A percentile compares a stretch with the other conserved stretches of the same genome.
These are phyloP conservation scores for Brassica balearica DNA, from an alignment of 441 rosid genomes.

Conservation along the genomic window DNA sequence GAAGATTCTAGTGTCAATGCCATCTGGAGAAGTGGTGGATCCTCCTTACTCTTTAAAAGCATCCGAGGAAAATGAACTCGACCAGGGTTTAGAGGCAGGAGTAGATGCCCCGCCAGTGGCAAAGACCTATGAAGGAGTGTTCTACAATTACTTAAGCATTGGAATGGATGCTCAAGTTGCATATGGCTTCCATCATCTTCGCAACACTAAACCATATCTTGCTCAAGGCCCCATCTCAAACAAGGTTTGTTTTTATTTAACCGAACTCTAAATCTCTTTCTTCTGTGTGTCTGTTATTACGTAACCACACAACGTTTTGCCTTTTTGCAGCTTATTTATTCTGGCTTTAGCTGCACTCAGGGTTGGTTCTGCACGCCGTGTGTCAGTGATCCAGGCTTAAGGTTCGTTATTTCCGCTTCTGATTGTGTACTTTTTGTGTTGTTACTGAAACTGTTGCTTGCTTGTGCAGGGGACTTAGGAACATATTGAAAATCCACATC, in stretches of 20 bases:
- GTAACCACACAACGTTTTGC: background rate
- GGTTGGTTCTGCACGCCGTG: constrained; percentile 99
- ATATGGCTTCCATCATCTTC: constrained; percentile 85
- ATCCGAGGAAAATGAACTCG: constrained; percentile 61
- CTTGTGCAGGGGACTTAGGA: constrained; percentile 75
- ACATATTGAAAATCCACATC: constrained; percentile 75
- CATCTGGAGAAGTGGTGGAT: constrained; percentile 62
- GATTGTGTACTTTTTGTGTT: background rate
- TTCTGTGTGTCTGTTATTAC: too few relatives aligned
- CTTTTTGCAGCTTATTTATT: constrained; percentile 80
- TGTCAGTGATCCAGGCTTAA: constrained; percentile 80
- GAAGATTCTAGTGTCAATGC: constrained; percentile 69
- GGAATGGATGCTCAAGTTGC: constrained; percentile 99
- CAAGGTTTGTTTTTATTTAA: constrained; percentile 39
- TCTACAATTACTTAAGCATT: constrained; percentile 89
- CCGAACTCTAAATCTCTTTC: too few relatives aligned
- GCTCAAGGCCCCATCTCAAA: constrained; percentile 77
- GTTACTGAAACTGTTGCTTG: background rate
- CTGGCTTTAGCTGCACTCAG: constrained; percentile 87
- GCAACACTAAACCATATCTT: constrained; percentile 84
- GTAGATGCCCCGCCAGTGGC: constrained; percentile 58
- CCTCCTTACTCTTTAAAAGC: constrained; percentile 73
- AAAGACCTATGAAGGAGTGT: constrained; percentile 69
- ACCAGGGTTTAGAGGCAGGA: constrained; percentile 65
- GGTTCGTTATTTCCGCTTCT: constrained; percentile 47